Conservation (phyloP, 202 grass and related monocot genomes). For the Schoenoplectus triqueter region DNA sequence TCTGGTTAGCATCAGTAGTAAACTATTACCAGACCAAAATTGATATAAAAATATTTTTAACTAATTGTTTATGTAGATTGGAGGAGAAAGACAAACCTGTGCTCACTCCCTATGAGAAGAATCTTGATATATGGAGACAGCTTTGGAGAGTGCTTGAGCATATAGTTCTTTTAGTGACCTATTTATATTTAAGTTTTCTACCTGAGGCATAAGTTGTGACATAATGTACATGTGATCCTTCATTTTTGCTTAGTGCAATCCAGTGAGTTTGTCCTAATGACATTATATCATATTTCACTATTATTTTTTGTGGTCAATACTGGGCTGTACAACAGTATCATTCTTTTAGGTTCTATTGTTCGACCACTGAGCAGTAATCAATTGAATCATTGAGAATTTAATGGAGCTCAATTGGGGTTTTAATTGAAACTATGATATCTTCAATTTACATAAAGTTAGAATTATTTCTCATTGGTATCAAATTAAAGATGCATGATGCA, state of each 20-base stretch:
- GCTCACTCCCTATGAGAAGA: slow-evolving; percentile 94
- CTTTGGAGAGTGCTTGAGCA: slow-evolving; percentile 95
- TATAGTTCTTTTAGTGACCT: slow-evolving; percentile 25
- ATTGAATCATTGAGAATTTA: background rate
- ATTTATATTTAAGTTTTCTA: background rate
- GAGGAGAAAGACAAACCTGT: slow-evolving; percentile 92
- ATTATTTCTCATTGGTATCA: too few species aligned
- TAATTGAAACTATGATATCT: background rate
- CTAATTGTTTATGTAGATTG: slow-evolving; percentile 50
- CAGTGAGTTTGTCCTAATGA: background rate
- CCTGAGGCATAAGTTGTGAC: background rate
- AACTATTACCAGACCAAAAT: background rate
- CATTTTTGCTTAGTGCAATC: background rate
- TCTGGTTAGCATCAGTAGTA: background rate
- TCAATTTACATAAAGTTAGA: too few species aligned
- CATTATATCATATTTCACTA: background rate
- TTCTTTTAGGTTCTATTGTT: slow-evolving; percentile 18
- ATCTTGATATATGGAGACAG: slow-evolving; percentile 95
- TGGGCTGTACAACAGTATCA: background rate
- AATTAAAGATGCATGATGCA: too few species aligned
- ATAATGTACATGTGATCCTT: background rate
- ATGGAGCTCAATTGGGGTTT: background rate
- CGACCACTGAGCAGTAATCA: background rate
- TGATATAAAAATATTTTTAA: background rate
- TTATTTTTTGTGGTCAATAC: background rate